Percentiles rank a stretch among this genome's conserved stretches.
Conservation (phyloP, 2,329 filamentous ascomycete genomes). For the Alternaria solani region DNA sequence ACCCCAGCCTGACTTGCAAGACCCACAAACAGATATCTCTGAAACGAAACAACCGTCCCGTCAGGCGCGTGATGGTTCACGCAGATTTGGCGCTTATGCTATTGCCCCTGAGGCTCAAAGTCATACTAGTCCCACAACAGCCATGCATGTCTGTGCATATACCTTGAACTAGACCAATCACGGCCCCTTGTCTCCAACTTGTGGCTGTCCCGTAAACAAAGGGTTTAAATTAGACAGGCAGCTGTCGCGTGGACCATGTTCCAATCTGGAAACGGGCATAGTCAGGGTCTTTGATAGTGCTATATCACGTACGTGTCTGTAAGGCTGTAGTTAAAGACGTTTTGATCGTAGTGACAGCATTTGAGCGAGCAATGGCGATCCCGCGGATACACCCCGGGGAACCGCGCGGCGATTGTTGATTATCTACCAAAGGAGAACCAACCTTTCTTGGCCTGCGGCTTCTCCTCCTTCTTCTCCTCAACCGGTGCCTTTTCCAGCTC, state of each 20-base stretch:
- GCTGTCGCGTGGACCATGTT: conserved; percentile 21
- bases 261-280: conserved; percentile 12
- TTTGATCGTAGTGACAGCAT: neutral
- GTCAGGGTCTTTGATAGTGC: conserved; percentile 10
- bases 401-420: conserved; percentile 7
- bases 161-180: conserved; percentile 29
- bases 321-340: neutral
- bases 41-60: conserved; percentile 34
- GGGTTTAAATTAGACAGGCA: conserved; percentile 16
- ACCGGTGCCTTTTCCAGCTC: conserved; percentile 39
- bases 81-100: conserved; percentile 33
- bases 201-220: conserved; percentile 22
- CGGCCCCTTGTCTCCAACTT: conserved; percentile 19
- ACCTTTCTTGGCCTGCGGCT: conserved; percentile 57
- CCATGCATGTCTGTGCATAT: conserved; percentile 18
- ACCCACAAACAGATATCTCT: conserved; percentile 31
- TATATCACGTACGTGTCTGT: neutral
- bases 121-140: conserved; percentile 36
- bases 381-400: conserved; percentile 9
- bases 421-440: conserved; percentile 62
- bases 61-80: conserved; percentile 36
- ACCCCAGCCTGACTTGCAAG: conserved; percentile 25
- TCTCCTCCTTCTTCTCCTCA: conserved; percentile 42
- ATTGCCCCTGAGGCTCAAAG: conserved; percentile 35
- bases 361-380: conserved; percentile 12